Evolutionary conservation across 2,329 filamentous ascomycete genomes (phyloP).

Genomic region (Ophioceras dolichostomum): DNA sequence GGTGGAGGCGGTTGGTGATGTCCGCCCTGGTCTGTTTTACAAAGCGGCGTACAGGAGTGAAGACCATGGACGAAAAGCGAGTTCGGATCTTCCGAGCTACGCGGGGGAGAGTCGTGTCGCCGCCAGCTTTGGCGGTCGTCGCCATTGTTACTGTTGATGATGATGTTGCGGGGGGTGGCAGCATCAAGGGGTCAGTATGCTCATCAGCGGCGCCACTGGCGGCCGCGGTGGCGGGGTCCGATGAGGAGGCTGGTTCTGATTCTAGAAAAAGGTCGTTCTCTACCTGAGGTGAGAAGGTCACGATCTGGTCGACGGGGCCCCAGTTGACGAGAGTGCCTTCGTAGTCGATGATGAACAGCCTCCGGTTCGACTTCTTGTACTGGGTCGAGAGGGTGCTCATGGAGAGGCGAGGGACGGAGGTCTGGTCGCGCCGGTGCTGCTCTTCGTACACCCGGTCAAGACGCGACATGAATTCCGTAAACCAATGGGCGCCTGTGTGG

Average conservation of each 20-base stretch:
- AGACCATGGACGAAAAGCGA: too few relatives aligned
- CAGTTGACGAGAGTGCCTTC: constrained; percentile 86
- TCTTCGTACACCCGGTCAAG: constrained; percentile 70
- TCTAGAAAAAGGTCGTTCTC: constrained; percentile 7
- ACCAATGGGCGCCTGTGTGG: constrained; percentile 81
- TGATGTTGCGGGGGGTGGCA: too few relatives aligned
- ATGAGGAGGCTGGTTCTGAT: too few relatives aligned
- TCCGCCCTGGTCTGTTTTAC: too few relatives aligned
- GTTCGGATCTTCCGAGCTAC: too few relatives aligned
- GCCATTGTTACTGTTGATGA: too few relatives aligned
- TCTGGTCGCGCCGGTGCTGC: constrained; percentile 73
- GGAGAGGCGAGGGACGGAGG: constrained; percentile 75
- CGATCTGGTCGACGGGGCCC: constrained; percentile 73
- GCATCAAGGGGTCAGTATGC: too few relatives aligned
- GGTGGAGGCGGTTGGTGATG: background rate
- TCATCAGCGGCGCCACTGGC: too few relatives aligned
- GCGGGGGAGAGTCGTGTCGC: background rate
- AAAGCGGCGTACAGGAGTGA: too few relatives aligned
- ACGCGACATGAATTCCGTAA: constrained; percentile 58
- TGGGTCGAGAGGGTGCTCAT: constrained; percentile 48
- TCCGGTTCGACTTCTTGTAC: constrained; percentile 54
- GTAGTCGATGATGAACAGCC: constrained; percentile 85
- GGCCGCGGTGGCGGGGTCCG: too few relatives aligned
- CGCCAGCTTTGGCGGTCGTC: background rate
- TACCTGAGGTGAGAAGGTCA: constrained; percentile 66